Conservation (phyloP, 1,139 yeast species). For the Kluyveromyces marxianus region DNA sequence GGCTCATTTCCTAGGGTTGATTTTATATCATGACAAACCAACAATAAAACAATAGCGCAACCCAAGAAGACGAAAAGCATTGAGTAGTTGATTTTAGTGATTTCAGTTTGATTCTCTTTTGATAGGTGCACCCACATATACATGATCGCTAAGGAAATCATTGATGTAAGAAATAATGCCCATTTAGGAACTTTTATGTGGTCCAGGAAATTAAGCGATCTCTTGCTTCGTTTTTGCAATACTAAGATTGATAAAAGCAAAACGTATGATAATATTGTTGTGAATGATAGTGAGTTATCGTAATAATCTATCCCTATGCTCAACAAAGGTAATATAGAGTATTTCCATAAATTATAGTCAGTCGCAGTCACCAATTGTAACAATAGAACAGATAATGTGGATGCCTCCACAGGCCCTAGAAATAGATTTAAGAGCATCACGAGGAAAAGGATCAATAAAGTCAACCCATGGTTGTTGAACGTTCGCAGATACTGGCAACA, state of each 20-base stretch:
- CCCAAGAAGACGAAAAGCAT: slow-evolving; percentile 24
- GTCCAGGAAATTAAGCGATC: slow-evolving; percentile 1
- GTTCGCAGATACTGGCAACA: slow-evolving; percentile 8
- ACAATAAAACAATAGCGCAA: slow-evolving; percentile 18
- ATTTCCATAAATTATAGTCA: slow-evolving; percentile 3
- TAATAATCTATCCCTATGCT: slow-evolving; percentile 11
- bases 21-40: slow-evolving; percentile 23
- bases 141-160: slow-evolving; percentile 6
- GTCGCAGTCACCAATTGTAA: slow-evolving; percentile 9
- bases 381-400: slow-evolving; percentile 19
- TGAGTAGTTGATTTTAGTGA: slow-evolving; percentile 16
- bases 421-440: slow-evolving; percentile 16
- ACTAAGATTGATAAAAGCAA: slow-evolving; percentile 6
- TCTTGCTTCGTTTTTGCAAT: slow-evolving; percentile 5
- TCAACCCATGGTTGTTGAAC: slow-evolving; percentile 9
- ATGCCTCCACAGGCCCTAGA: slow-evolving; percentile 24
- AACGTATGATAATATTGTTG: slow-evolving; percentile 7
- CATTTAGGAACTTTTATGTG: background rate
- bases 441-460: slow-evolving; percentile 13
- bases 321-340: slow-evolving; percentile 10
- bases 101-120: slow-evolving; percentile 2
- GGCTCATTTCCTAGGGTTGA: slow-evolving; percentile 11
- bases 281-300: slow-evolving; percentile 5
- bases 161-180: slow-evolving; percentile 7
- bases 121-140: slow-evolving; percentile 8